phyloP scores from a whole-genome alignment of 2,329 filamentous ascomycete genomes.

The Didymella exigua region DNA sequence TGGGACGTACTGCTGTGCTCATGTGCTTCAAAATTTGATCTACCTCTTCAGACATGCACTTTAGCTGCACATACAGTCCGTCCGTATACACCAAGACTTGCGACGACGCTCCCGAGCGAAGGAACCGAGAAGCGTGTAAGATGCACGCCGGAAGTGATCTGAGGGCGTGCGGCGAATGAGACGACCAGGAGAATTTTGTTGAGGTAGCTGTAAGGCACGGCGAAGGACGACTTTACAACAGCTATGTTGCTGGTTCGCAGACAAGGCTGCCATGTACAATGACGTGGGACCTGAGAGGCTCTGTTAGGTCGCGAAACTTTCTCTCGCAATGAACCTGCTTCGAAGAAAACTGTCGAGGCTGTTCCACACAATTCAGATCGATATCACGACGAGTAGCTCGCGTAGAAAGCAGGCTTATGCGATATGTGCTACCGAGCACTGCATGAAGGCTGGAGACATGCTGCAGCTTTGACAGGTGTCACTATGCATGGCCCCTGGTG shows the following conservation, averaged over 20 bases:
- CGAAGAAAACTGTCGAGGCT: background rate
- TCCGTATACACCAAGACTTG: background rate
- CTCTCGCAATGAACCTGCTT: background rate
- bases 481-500: background rate
- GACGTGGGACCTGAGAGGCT: background rate
- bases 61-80: background rate
- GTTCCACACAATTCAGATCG: background rate
- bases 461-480: conserved; percentile 3
- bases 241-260: background rate
- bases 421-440: background rate
- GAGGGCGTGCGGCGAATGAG: background rate
- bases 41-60: background rate
- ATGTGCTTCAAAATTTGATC: background rate
- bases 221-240: background rate
- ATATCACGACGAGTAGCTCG: background rate
- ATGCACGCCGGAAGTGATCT: background rate
- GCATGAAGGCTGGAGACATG: background rate
- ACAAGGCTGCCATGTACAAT: background rate
- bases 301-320: background rate
- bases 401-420: background rate
- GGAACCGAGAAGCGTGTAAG: background rate
- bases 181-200: background rate
- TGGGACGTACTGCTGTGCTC: background rate
- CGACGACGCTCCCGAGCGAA: background rate
- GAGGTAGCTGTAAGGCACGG: background rate